Evolutionary conservation across 2,329 filamentous ascomycete species (phyloP).

Genomic region (Leptographium galeiforme): DNA sequence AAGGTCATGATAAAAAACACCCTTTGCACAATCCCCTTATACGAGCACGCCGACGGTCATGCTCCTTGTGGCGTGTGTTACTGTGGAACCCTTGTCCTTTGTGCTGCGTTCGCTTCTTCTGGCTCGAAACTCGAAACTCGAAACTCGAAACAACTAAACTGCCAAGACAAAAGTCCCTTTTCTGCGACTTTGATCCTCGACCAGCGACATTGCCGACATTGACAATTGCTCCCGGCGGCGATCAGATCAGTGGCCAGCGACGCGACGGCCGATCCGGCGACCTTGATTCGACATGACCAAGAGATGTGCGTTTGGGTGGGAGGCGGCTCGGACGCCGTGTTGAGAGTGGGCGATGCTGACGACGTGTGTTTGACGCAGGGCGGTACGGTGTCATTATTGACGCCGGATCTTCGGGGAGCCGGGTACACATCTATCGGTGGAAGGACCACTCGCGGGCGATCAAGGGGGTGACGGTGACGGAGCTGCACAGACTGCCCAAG

Average conservation of each 20-base stretch:
- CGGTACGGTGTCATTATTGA: constrained; percentile 92
- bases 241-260: background rate
- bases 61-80: background rate
- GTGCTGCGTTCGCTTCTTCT: background rate
- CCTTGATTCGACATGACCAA: constrained; percentile 5
- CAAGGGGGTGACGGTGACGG: constrained; percentile 42
- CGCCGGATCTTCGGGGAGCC: constrained; percentile 93
- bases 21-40: background rate
- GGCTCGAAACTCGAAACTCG: background rate
- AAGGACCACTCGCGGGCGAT: constrained; percentile 58
- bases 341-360: background rate
- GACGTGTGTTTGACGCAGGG: constrained; percentile 23
- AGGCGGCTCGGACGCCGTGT: background rate
- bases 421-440: constrained; percentile 91
- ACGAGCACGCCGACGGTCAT: background rate
- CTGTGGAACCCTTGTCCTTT: background rate
- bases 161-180: too few relatives aligned
- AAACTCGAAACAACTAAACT: background rate
- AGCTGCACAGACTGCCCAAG: constrained; percentile 59
- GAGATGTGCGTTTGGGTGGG: constrained; percentile 4
- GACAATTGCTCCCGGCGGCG: background rate
- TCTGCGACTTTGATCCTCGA: background rate
- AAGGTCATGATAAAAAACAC: background rate
- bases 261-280: background rate
- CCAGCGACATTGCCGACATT: background rate